Evolutionary conservation across 306 rosid genomes (phyloP).

Genomic region (Glycyrrhiza uralensis): DNA sequence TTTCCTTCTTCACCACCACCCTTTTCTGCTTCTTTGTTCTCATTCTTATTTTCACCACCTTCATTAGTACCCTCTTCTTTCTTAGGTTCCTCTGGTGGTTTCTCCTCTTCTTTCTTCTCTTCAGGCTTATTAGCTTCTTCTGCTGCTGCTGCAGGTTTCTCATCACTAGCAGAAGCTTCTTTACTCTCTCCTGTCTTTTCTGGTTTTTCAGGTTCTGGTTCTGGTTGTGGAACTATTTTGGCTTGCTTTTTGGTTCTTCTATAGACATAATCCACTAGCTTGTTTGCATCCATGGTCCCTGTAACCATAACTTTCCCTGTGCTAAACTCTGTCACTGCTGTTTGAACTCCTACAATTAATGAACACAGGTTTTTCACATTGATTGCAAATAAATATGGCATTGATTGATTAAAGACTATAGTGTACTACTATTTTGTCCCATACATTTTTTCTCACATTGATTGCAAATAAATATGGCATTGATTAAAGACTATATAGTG

Average conservation of each 20-base stretch:
- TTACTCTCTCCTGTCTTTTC: slow-evolving; percentile 42
- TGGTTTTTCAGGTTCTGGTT: slow-evolving; percentile 39
- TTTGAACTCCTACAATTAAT: slow-evolving; percentile 70
- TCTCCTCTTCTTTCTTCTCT: slow-evolving; percentile 53
- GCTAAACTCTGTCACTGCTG: slow-evolving; percentile 59
- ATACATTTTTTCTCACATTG: slow-evolving; percentile 7
- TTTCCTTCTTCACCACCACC: slow-evolving; percentile 42
- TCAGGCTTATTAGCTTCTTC: slow-evolving; percentile 36
- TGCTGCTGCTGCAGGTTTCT: slow-evolving; percentile 36
- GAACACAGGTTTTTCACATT: slow-evolving; percentile 7
- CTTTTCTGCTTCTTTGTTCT: slow-evolving; percentile 31
- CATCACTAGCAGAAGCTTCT: too few relatives aligned
- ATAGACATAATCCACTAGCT: slow-evolving; percentile 82
- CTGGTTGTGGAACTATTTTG: slow-evolving; percentile 69
- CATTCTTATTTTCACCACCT: slow-evolving; percentile 20
- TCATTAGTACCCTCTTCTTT: slow-evolving; percentile 54
- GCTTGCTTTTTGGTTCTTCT: slow-evolving; percentile 88
- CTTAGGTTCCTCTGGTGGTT: slow-evolving; percentile 41
- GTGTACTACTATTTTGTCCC: not conserved
- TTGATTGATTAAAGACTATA: not conserved
- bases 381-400: not conserved
- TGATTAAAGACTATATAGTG: not conserved
- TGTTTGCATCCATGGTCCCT: slow-evolving; percentile 81
- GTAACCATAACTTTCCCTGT: slow-evolving; percentile 76
- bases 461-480: not conserved